phyloP scores from a whole-genome alignment of 371 early-diverging fungal genomes.

The Mucor racemosus region DNA sequence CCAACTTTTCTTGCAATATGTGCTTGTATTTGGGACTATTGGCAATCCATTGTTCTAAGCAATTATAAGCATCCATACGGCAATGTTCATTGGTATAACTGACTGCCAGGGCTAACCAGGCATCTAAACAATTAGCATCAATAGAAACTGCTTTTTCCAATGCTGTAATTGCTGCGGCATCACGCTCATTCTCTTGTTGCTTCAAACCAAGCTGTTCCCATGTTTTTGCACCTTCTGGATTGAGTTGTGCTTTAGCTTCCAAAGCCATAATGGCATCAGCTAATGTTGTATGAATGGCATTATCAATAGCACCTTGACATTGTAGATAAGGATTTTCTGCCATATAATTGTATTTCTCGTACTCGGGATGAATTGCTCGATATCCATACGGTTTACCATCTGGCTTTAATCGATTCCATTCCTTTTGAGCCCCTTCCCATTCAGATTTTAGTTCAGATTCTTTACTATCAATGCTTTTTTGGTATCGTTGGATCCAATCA shows the following conservation, averaged over 20 bases:
- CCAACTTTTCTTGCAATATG: slow-evolving; percentile 11
- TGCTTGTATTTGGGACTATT: slow-evolving; percentile 73
- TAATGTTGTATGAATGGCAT: slow-evolving; percentile 59
- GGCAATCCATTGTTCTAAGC: slow-evolving; percentile 87
- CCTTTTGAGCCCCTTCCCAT: slow-evolving; percentile 41
- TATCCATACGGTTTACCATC: slow-evolving; percentile 58
- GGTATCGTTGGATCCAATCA: slow-evolving; percentile 1
- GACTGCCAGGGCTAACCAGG: slow-evolving; percentile 88
- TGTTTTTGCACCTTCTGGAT: slow-evolving; percentile 76
- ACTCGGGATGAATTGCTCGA: slow-evolving; percentile 65
- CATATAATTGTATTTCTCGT: slow-evolving; percentile 77
- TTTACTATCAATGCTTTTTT: slow-evolving; percentile 3
- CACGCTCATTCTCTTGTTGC: slow-evolving; percentile 97
- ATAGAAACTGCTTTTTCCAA: slow-evolving; percentile 77
- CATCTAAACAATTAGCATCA: slow-evolving; percentile 76
- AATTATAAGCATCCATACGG: slow-evolving; percentile 83
- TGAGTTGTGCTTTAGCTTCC: slow-evolving; percentile 85
- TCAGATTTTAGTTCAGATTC: not conserved
- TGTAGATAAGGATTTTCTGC: slow-evolving; percentile 78
- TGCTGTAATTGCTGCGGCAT: slow-evolving; percentile 89
- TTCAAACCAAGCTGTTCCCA: slow-evolving; percentile 89
- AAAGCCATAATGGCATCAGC: slow-evolving; percentile 88
- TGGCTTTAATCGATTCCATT: slow-evolving; percentile 68
- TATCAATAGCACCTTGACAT: slow-evolving; percentile 46
- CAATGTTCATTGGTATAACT: slow-evolving; percentile 93